A percentile compares a stretch with the other conserved stretches of the same genome.
Evolutionary conservation across 75 land plant species (phyloP).

Genomic region (Gnetum montanum): DNA sequence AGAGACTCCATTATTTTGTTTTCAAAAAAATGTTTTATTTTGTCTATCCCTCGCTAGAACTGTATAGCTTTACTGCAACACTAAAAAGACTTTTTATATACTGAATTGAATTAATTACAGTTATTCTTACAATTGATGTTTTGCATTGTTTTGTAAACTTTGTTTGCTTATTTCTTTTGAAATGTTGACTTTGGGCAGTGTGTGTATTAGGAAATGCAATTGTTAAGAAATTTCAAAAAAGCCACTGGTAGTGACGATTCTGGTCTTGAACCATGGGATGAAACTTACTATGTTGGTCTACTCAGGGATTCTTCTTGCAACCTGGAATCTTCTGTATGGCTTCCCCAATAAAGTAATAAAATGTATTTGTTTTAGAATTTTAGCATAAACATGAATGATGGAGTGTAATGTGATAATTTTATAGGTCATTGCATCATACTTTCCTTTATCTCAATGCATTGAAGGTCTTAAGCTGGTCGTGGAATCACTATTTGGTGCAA

Average conservation of each 20-base stretch:
- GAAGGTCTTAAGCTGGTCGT: conserved; percentile 74
- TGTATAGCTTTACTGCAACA: too few relatives aligned
- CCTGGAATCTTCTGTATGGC: conserved; percentile 39
- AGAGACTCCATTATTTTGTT: too few relatives aligned
- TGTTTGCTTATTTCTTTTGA: too few relatives aligned
- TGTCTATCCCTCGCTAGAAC: too few relatives aligned
- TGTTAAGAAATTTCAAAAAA: conserved; percentile 51
- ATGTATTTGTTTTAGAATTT: background rate
- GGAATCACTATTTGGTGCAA: conserved; percentile 78
- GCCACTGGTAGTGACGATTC: conserved; percentile 15
- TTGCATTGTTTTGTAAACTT: too few relatives aligned
- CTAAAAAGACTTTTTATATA: too few relatives aligned
- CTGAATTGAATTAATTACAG: too few relatives aligned
- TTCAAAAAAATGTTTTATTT: too few relatives aligned
- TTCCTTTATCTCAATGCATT: conserved; percentile 73
- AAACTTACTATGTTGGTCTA: conserved; percentile 63
- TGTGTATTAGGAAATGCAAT: conserved; percentile 56
- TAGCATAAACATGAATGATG: too few relatives aligned
- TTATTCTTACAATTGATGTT: too few relatives aligned
- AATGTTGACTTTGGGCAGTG: too few relatives aligned
- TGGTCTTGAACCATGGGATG: conserved; percentile 91
- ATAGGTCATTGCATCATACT: conserved; percentile 82
- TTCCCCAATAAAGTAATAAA: too few relatives aligned
- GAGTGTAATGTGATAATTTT: background rate
- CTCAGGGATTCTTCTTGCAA: conserved; percentile 49